phyloP scores from a whole-genome alignment of 345 rosid species.

The Dipteronia dyeriana region DNA sequence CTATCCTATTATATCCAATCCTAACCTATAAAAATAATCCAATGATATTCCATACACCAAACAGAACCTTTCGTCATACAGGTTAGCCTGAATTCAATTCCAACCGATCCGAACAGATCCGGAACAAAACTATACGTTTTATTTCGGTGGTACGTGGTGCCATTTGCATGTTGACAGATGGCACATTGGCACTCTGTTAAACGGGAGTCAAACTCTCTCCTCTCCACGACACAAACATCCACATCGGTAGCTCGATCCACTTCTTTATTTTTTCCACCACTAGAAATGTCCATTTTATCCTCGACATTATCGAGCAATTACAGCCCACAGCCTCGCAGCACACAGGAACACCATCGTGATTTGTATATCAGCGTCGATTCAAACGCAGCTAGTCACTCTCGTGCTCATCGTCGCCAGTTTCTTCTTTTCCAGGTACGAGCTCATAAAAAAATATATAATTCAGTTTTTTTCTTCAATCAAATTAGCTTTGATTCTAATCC shows the following conservation, averaged over 20 bases:
- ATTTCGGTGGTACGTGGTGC: background rate
- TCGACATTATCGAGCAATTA: background rate
- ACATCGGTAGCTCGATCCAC: background rate
- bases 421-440: background rate
- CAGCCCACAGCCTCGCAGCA: background rate
- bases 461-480: background rate
- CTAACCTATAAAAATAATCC: too few species aligned
- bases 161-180: slow-evolving; percentile 1
- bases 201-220: background rate
- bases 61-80: too few species aligned
- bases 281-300: background rate
- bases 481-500: background rate
- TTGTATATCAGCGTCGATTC: background rate
- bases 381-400: background rate
- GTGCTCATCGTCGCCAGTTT: slow-evolving; percentile 5
- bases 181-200: background rate
- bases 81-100: background rate
- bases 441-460: background rate
- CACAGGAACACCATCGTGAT: too few species aligned
- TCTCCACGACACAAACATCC: too few species aligned
- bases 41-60: too few species aligned
- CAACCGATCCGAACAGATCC: background rate
- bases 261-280: background rate
- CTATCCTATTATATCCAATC: too few species aligned
- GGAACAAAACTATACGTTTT: background rate